phyloP scores from a whole-genome alignment of 1,139 yeast genomes.

The Spathaspora sp. region DNA sequence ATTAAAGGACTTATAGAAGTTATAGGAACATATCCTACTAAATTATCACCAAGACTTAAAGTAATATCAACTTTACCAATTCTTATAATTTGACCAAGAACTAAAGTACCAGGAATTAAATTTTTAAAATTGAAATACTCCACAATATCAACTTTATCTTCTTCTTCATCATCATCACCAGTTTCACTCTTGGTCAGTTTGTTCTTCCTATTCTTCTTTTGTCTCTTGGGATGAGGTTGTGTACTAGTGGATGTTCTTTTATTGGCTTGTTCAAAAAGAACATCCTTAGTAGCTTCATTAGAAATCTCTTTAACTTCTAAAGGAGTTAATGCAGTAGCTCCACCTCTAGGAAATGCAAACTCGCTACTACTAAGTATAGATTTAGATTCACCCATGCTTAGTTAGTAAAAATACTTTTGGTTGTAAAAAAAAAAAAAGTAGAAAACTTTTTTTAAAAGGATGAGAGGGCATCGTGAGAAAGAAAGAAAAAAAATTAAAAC shows the following conservation, averaged over 20 bases:
- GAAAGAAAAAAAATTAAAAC: conserved; percentile 2
- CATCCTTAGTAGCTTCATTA: conserved; percentile 89
- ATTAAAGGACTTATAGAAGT: conserved; percentile 71
- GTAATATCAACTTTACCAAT: conserved; percentile 65
- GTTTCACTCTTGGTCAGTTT: conserved; percentile 25
- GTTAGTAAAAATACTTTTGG: neutral
- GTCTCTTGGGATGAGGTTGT: conserved; percentile 25
- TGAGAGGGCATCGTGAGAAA: neutral
- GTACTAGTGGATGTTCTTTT: conserved; percentile 30
- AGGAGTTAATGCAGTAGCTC: conserved; percentile 80
- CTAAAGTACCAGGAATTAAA: conserved; percentile 66
- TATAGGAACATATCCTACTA: conserved; percentile 78
- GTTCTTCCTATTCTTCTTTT: conserved; percentile 33
- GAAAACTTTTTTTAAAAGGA: neutral
- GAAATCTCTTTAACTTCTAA: conserved; percentile 90
- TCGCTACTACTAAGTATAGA: conserved; percentile 47
- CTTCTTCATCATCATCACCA: conserved; percentile 16
- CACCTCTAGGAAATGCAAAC: conserved; percentile 94
- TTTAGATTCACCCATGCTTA: conserved; percentile 18
- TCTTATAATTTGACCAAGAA: conserved; percentile 72
- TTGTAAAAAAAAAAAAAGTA: neutral
- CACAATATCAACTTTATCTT: conserved; percentile 36
- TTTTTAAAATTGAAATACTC: conserved; percentile 64
- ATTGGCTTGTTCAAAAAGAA: conserved; percentile 58
- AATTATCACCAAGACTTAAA: conserved; percentile 77